Base-by-base conservation (phyloP, 805 yeast species). In the Kregervanrija fluxuum region DNA sequence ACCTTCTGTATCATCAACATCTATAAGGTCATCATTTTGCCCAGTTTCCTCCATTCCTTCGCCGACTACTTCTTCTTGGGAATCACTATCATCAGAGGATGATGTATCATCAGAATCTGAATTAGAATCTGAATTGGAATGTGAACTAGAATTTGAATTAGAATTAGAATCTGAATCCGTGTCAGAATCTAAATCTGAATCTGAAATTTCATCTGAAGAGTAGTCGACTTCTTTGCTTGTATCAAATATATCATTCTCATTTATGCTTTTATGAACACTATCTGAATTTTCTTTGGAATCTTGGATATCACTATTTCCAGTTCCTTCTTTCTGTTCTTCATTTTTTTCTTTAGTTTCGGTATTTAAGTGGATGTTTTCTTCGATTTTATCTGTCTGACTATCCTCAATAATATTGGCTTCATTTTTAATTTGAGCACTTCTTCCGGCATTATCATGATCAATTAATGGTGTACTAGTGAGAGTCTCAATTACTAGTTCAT, bases 1-100 rank as follows among this genome's bases (percentile, higher is more conserved):
- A 1, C 62, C 65, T 4, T 65, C 61, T 10, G 67, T 73, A 0
- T 68, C 75, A 14, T 57, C 69, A 16, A 59, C 66, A 1, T 67
- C 72, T 3, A 56, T 62, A 28, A 60, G 67, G 13, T 57, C 64
- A 14, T 40, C 48, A 5, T 46, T 43, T 12, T 48, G 57, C 5
- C 32, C 53, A 13, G 9, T 5, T 1, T 31, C 38, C 13, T 39
- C 9, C 3, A 40, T 55, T 2, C 41, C 60, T 4, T 35, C 54
- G 1, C 49, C 62, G n/a, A 51, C 57, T 3, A 46, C 54, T 4
- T 48, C 61, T 10, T 51, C 55, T 4, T 47, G 59, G 9, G 45
- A 50, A 13, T 52, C 56, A 5, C 40, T 54, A 13, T 43, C 38
- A 16, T 42, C 48, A 15, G 54, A 6, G 46, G 57, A 10, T 43